Evolutionary conservation across 495 filamentous ascomycete genomes (phyloP), one percentile per base, ranked within the genome.

Genomic region (Melanomma pulvis-pyrius): DNA sequence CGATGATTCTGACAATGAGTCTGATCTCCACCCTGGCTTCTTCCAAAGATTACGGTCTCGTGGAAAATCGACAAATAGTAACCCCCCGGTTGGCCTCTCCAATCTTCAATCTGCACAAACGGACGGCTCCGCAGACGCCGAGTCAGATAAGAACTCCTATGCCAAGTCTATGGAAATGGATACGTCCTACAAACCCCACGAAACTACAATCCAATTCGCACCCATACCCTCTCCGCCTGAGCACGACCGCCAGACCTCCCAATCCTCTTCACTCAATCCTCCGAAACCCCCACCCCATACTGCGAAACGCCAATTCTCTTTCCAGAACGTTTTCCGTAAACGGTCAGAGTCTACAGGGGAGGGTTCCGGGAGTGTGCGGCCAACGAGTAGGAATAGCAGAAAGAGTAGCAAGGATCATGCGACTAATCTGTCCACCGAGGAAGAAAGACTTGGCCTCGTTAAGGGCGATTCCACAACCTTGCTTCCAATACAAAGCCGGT

Each of bases 381-480:
- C 77, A 62, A 71, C 73, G 62, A 58, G 66, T 65, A 22, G 75
- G 52, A 57, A 78, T 29, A 79, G 83, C 74, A 67, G 84, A 75
- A 64, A 83, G 75, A 73, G 79, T 73, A 71, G 77, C 57, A 39
- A 75, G 70, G 65, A 76, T 72, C 58, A 70, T 51, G 44, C 67
- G 53, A 56, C 65, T 12, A 44, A 44, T 17, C 62, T 63, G 24
- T 84, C 84, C 7, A 96, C 93, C 0, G 94, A 97, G 71, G 94
- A 98, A 75, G 94, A 98, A 71, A 82, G 85, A 34, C 73, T 97
- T 21, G 94, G 94, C 0, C 83, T 98, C 0, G 93, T 97, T 5
- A 87, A 88, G 71, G 92, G 91, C 15, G 90, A 93, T 79, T 81
- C 82, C 17, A 59, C 56, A 12, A 63, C 60, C 25, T 63, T 77